A percentile compares a stretch with the other conserved stretches of the same genome.
phyloP scores from a whole-genome alignment of 768 basidiomycete genomes.

The Phylloporus sp. region DNA sequence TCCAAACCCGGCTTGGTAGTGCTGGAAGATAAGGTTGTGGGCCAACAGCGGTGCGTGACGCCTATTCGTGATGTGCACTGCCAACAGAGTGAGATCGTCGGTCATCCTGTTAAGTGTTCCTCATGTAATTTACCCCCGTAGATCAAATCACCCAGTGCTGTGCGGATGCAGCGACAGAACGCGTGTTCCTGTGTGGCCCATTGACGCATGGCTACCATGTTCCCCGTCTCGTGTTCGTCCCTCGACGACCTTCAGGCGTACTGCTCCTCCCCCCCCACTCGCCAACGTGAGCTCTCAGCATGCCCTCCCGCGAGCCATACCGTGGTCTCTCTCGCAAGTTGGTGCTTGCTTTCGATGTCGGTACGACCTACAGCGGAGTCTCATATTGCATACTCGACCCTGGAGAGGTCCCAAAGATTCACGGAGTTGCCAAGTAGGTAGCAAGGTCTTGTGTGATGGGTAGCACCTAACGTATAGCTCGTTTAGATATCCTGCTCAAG shows the following conservation, averaged over 20 bases:
- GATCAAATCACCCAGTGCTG: background rate
- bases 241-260: background rate
- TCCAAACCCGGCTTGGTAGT: background rate
- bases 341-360: slow-evolving; percentile 40
- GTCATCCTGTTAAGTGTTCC: background rate
- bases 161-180: background rate
- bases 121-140: background rate
- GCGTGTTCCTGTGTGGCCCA: background rate
- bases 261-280: background rate
- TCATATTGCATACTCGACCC: slow-evolving; percentile 33
- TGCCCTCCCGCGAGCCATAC: slow-evolving; percentile 30
- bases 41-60: background rate
- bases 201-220: slow-evolving; percentile 1
- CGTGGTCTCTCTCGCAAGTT: slow-evolving; percentile 36
- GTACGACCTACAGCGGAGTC: slow-evolving; percentile 39
- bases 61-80: background rate
- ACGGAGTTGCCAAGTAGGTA: slow-evolving; percentile 23
- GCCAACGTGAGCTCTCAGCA: slow-evolving; percentile 5
- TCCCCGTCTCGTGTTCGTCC: background rate
- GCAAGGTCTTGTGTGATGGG: background rate
- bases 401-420: slow-evolving; percentile 28
- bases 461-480: background rate
- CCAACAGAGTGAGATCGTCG: background rate
- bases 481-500: slow-evolving; percentile 43
- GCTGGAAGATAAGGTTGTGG: background rate